Base-by-base conservation (phyloP, 75 land plant species). In the Sequoia sempervirens region DNA sequence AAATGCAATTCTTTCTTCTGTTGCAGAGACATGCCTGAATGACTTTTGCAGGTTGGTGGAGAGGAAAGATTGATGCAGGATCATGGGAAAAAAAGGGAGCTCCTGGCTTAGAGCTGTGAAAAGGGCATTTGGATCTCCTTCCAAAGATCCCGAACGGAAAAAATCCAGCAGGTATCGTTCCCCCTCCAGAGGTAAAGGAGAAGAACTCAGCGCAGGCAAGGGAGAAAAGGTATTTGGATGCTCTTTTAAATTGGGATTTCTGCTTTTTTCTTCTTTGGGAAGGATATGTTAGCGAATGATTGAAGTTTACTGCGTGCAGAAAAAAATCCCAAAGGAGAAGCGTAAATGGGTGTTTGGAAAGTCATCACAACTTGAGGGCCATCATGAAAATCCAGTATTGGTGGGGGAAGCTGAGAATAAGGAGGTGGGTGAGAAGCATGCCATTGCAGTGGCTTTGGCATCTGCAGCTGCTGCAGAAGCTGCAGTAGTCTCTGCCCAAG, bases 71-170 rank as follows among this genome's bases (percentile, higher is more conserved):
- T 36, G 12, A 36, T 82, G 74, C 41, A 40, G 41, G 5, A 40
- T 40, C 41, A 50, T 88, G 89, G 90, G 88, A 47, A 92, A 91
- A 82, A 94, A 92, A 54, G 90, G 94, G 13, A 83, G 85, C 53
- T 93, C 94, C 26, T 96, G 98, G 98, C 85, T 96, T 80, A 91
- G 93, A 75, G 98, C 94, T 11, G 95, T 96, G 53, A 96, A 93
- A 70, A 92, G 95, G 83, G 98, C 94, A n/a, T 95, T 96, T 84
- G 88, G 98, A 83, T 96, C 97, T 75, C 92, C 93, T 3, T 87
- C 92, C 75, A 94, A 93, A 84, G 91, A 90, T 13, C 46, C 69
- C 30, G 87, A 89, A 61, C 78, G 85, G 56, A 89, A 56, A 41
- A 43, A 45, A 8, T 36, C 58, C 6, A 26, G 4, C 2, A 69